Evolutionary conservation across 2,329 filamentous ascomycete species (phyloP).

Genomic region (Hypocrella siamensis): DNA sequence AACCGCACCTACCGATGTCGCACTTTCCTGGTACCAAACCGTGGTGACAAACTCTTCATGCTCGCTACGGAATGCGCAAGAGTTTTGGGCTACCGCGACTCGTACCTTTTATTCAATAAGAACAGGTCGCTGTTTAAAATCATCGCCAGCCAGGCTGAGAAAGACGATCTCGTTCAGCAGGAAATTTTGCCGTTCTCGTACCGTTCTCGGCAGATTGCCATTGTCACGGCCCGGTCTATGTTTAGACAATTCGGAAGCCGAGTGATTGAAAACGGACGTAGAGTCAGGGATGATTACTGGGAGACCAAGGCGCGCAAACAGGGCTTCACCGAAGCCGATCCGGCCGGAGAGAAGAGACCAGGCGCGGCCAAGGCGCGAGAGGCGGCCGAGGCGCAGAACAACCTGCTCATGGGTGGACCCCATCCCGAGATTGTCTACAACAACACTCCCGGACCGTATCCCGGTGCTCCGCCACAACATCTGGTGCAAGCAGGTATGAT

Average conservation of each 20-base stretch:
- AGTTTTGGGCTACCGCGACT: slow-evolving; percentile 86
- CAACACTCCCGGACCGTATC: slow-evolving; percentile 51
- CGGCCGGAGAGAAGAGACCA: slow-evolving; percentile 89
- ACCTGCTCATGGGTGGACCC: slow-evolving; percentile 46
- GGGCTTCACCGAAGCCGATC: slow-evolving; percentile 92
- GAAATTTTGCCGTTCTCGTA: slow-evolving; percentile 97
- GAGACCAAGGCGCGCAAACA: slow-evolving; percentile 94
- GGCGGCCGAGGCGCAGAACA: slow-evolving; percentile 55
- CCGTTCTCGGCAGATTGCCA: slow-evolving; percentile 93
- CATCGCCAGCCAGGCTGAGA: slow-evolving; percentile 88
- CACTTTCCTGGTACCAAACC: slow-evolving; percentile 82
- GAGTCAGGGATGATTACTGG: slow-evolving; percentile 97
- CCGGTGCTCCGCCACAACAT: slow-evolving; percentile 50
- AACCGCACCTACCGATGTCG: slow-evolving; percentile 80
- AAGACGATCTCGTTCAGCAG: slow-evolving; percentile 88
- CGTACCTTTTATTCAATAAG: slow-evolving; percentile 98
- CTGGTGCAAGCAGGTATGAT: slow-evolving; percentile 60
- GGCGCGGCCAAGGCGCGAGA: slow-evolving; percentile 81
- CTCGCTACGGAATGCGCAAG: slow-evolving; percentile 93
- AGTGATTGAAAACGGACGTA: slow-evolving; percentile 74
- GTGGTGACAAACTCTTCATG: slow-evolving; percentile 95
- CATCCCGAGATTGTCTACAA: slow-evolving; percentile 84
- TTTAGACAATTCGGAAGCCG: slow-evolving; percentile 95
- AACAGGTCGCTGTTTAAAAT: slow-evolving; percentile 95
- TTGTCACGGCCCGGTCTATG: slow-evolving; percentile 95